These are phyloP conservation scores for Talaromyces sp. DNA, from an alignment of 2,329 filamentous ascomycete genomes.

Conservation along the genomic window DNA sequence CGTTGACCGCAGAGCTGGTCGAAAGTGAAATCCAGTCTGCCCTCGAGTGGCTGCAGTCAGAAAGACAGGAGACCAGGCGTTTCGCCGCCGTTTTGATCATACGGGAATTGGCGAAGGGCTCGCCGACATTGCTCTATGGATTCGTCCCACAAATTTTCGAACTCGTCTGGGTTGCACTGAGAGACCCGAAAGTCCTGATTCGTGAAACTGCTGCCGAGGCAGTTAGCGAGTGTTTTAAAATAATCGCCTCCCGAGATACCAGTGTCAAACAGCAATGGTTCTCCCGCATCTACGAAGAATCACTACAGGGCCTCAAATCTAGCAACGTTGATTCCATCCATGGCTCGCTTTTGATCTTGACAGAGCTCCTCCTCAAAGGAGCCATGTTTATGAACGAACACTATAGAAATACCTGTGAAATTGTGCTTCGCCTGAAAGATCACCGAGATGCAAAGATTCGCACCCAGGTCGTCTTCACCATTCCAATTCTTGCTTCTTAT, in stretches of 20 bases:
- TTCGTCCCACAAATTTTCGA: constrained; percentile 95
- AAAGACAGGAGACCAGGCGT: constrained; percentile 85
- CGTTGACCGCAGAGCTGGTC: constrained; percentile 89
- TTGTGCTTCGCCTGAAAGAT: constrained; percentile 87
- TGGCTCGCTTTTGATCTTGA: constrained; percentile 87
- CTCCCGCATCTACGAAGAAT: constrained; percentile 82
- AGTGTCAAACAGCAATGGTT: constrained; percentile 85
- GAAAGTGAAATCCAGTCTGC: constrained; percentile 96
- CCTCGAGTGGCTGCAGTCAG: constrained; percentile 93
- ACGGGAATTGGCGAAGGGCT: constrained; percentile 84
- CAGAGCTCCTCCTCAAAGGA: constrained; percentile 87
- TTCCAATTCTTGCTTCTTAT: constrained; percentile 89
- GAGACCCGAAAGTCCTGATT: constrained; percentile 86
- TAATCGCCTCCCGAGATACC: constrained; percentile 88
- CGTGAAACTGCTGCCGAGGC: constrained; percentile 88
- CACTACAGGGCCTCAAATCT: constrained; percentile 71
- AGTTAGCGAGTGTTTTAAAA: constrained; percentile 91
- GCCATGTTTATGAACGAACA: constrained; percentile 99
- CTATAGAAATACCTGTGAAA: constrained; percentile 88
- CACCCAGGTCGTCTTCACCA: constrained; percentile 83
- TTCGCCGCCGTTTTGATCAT: constrained; percentile 91
- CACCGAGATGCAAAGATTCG: constrained; percentile 84
- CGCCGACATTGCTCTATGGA: constrained; percentile 89
- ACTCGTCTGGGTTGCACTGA: constrained; percentile 89
- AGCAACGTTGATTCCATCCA: constrained; percentile 85